Conservation (phyloP, 345 rosid species). For the Boechera divaricarpa region DNA sequence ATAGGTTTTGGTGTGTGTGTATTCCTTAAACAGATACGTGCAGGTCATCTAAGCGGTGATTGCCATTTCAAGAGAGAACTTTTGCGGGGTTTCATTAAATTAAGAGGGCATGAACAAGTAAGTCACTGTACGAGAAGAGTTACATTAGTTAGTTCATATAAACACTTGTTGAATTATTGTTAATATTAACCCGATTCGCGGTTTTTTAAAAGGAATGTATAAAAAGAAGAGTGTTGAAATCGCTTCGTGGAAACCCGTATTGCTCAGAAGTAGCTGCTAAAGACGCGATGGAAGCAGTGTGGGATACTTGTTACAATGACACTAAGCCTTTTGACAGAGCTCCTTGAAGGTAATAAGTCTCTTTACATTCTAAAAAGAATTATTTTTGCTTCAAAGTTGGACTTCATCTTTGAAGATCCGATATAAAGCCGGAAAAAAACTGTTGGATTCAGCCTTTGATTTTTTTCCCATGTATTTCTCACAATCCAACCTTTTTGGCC, state of each 20-base stretch:
- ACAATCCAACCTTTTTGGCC: conserved; percentile 22
- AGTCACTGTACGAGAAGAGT: conserved; percentile 37
- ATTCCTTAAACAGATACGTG: conserved; percentile 70
- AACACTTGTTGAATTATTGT: conserved; percentile 14
- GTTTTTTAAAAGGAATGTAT: conserved; percentile 71
- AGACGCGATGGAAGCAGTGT: conserved; percentile 90
- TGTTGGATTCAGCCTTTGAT: conserved; percentile 1
- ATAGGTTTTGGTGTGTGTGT: background rate
- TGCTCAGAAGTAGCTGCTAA: conserved; percentile 81
- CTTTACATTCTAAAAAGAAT: background rate
- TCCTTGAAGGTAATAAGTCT: conserved; percentile 57
- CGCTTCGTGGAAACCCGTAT: conserved; percentile 67
- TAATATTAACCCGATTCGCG: background rate
- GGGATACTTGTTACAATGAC: conserved; percentile 97
- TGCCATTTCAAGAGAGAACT: conserved; percentile 90
- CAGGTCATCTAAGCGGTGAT: conserved; percentile 91
- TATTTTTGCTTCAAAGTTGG: conserved; percentile 11
- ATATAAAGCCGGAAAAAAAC: conserved; percentile 23
- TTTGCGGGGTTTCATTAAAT: conserved; percentile 71
- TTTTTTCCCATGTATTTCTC: background rate
- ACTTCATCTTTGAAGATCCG: conserved; percentile 29
- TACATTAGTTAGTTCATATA: background rate
- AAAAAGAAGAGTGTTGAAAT: conserved; percentile 84
- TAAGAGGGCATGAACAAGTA: conserved; percentile 93
- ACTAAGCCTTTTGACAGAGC: conserved; percentile 95